Evolutionary conservation across 2,329 filamentous ascomycete species (phyloP), one percentile per base, ranked within the genome.

Genomic region (Tolypocladium amazonense): DNA sequence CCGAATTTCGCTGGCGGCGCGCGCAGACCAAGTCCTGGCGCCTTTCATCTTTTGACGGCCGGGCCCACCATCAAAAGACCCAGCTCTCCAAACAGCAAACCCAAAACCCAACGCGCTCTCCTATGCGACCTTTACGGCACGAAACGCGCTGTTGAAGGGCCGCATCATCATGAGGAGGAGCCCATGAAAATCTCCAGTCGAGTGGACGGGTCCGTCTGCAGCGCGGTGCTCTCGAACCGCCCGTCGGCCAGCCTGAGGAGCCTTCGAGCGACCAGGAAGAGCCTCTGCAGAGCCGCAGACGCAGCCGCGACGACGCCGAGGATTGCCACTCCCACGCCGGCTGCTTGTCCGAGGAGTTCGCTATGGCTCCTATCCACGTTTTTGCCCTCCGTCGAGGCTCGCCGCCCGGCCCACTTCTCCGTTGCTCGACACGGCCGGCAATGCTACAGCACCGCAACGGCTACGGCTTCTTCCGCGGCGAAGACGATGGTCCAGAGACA

Each of bases 111-210:
- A 18, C 11, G 30, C 6, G 33, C 45, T 56, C 50, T 33, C 37
- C 12, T 33, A 4, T 57, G 58, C 43, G 58, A 47, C 43, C 35
- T 1, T 33, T 14, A 35, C 57, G 23, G 37, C 56, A 38, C 55
- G n/a, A 55, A 55, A 33, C 47, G 39, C 20, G 25, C 27, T 47
- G 50, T 50, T 59, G 56, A 58, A 30, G 58, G 27, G 53, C 58
- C 52, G 60, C 64, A 64, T 61, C 69, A 76, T 65, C 73, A 82
- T 81, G 79, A 76, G 72, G 76, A 78, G 75, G 75, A 77, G 73
- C 81, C 76, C 80, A 85, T 85, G 82, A 84, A 79, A 81, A 75
- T 79, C 75, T 74, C 78, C 68, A 79, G 76, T 75, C 80, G 79
- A 80, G 78, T 84, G 74, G 80, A 84, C 74, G 75, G 81, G 77